phyloP scores from a whole-genome alignment of 2,329 filamentous ascomycete species.

The Xylaria sp. region DNA sequence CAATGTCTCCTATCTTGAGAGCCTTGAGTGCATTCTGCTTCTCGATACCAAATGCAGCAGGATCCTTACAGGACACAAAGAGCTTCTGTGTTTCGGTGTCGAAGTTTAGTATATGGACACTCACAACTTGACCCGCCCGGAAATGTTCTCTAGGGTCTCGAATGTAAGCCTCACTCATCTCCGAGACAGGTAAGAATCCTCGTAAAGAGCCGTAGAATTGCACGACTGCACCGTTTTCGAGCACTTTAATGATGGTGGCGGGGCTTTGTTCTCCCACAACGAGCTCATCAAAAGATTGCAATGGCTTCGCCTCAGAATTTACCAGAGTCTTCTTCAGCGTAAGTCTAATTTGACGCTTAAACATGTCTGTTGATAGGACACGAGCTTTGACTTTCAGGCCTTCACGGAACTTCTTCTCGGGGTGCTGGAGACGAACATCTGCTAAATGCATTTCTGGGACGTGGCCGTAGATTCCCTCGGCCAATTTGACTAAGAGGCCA shows the following conservation, averaged over 20 bases:
- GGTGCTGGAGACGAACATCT: constrained; percentile 87
- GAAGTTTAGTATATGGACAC: constrained; percentile 85
- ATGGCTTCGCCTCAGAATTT: constrained; percentile 84
- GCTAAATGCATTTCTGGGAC: constrained; percentile 90
- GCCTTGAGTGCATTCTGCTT: constrained; percentile 81
- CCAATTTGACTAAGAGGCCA: constrained; percentile 83
- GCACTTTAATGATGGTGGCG: constrained; percentile 87
- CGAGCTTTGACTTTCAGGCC: constrained; percentile 86
- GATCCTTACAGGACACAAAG: constrained; percentile 93
- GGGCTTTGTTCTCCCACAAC: constrained; percentile 80
- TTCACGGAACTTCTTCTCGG: constrained; percentile 95
- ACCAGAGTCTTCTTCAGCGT: constrained; percentile 95
- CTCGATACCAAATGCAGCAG: constrained; percentile 77
- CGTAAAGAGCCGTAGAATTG: constrained; percentile 89
- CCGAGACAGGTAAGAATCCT: constrained; percentile 90
- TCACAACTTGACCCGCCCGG: constrained; percentile 88
- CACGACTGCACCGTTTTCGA: constrained; percentile 83
- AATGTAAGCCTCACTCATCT: constrained; percentile 99
- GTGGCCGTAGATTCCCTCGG: constrained; percentile 88
- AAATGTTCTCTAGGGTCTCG: constrained; percentile 91
- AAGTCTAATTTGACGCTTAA: constrained; percentile 82
- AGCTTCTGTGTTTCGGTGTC: constrained; percentile 77
- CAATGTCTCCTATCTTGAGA: constrained; percentile 77
- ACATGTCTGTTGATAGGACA: constrained; percentile 81
- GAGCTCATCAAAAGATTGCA: constrained; percentile 81